Evolutionary conservation across 2,329 filamentous ascomycete genomes (phyloP), one percentile per base, ranked within the genome.

Genomic region (Venturia pyrina): DNA sequence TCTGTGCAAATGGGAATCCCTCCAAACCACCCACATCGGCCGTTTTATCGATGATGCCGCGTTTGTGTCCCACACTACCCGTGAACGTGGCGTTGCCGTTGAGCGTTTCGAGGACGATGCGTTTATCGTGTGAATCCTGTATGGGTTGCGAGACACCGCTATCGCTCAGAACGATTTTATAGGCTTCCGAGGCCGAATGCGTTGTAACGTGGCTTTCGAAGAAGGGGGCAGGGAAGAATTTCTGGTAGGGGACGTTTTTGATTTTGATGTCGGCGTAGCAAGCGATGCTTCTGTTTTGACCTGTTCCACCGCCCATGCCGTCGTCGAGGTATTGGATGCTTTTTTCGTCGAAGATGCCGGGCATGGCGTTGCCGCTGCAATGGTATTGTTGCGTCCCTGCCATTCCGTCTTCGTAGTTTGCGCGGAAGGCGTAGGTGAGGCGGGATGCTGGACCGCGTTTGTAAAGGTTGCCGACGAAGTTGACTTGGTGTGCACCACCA

Each of bases 401-500:
- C 46, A 81, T 79, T 73, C 83, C 84, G 63, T 82, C 80, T 3
- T 72, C 75, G 66, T 83, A 83, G 19, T 82, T 81, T 19, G 81
- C 77, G 1, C 80, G 83, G 67, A 84, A 85, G 0, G 81, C 80
- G 1, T 80, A 76, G 5, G 64, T 65, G 2, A 79, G 78, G 34
- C 72, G 77, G 3, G 82, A 84, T 61, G 75, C 78, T 0, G 82
- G 82, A 0, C 83, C 83, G 1, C 78, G 79, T 67, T 85, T 81
- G 72, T 84, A 85, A 71, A 85, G 84, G 72, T 85, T 85, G 66
- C 80, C 80, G 62, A 84, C 75, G 66, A 85, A 80, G 0, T 41
- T 56, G 21, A 81, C 81, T 63, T 83, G 85, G 64, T 85, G 85
- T 2, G 79, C 83, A 5, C 81, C 82, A 0, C 81, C 81, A 48